Conservation (phyloP, 257 asterid genomes). For the Penstemon eatonii region DNA sequence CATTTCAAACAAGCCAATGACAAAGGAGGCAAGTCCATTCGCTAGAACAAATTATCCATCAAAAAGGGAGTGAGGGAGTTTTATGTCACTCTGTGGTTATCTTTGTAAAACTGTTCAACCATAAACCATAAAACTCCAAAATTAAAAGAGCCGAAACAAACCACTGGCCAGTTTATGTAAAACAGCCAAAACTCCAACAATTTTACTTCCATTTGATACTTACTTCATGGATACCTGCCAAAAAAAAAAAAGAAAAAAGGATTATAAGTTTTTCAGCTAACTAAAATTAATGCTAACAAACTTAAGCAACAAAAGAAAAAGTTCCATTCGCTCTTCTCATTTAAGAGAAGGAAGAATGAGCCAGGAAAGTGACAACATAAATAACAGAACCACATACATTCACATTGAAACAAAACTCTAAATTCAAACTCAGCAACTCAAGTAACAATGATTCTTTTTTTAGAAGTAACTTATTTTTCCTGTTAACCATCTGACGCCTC, state of each 20-base stretch:
- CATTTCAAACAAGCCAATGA: neutral
- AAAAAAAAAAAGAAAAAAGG: slow-evolving; percentile 20
- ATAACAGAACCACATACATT: no score
- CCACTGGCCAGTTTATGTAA: slow-evolving; percentile 1
- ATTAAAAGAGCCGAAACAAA: neutral
- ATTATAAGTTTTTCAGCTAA: slow-evolving; percentile 25
- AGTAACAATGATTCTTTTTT: no score
- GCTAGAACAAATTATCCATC: no score
- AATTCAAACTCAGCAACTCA: no score
- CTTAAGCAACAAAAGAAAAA: neutral
- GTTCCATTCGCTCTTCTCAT: no score
- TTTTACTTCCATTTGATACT: slow-evolving; percentile 39
- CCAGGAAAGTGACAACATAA: neutral
- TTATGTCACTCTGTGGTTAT: no score
- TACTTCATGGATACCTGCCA: slow-evolving; percentile 98
- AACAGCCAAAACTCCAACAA: slow-evolving; percentile 21
- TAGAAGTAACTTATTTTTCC: no score
- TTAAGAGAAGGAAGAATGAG: neutral
- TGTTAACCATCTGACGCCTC: no score
- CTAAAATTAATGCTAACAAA: neutral
- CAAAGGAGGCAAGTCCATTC: no score
- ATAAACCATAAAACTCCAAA: slow-evolving; percentile 3
- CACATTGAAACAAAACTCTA: no score
- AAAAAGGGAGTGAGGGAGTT: neutral
- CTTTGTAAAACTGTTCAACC: neutral